phyloP scores from a whole-genome alignment of 306 rosid species.

The Castanea crenata region DNA sequence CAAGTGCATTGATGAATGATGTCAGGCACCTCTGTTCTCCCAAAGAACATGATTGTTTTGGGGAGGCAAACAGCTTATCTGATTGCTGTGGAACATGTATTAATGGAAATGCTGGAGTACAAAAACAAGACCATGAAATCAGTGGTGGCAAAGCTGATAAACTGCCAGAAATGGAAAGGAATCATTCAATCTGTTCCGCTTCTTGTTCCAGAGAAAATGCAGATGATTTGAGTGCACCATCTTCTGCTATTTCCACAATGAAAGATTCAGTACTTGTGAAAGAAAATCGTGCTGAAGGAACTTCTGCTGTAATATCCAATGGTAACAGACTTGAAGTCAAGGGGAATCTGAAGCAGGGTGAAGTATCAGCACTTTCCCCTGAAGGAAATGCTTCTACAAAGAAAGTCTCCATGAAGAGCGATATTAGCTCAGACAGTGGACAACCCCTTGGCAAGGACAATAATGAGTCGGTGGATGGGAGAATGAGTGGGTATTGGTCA shows the following conservation, averaged over 20 bases:
- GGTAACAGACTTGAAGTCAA: conserved; percentile 5
- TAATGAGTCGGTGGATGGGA: not conserved
- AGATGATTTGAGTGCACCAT: not conserved
- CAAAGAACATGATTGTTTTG: not conserved
- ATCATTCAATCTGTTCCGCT: conserved; percentile 4
- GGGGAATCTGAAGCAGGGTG: conserved; percentile 8
- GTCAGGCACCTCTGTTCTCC: conserved; percentile 13
- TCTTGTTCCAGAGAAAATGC: conserved; percentile 9
- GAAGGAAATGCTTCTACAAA: not conserved
- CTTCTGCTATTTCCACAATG: conserved; percentile 11
- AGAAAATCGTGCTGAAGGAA: conserved; percentile 2
- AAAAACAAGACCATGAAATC: not conserved
- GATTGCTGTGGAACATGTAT: not conserved
- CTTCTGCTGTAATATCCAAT: not conserved
- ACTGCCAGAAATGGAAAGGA: conserved; percentile 7
- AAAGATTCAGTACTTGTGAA: conserved; percentile 1
- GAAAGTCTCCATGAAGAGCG: conserved; percentile 10
- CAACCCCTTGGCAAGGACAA: conserved; percentile 18
- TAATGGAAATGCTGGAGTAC: conserved; percentile 12
- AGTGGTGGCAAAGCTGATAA: conserved; percentile 8
- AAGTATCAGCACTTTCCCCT: conserved; percentile 5
- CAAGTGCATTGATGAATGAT: conserved; percentile 5
- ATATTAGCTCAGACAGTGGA: conserved; percentile 13
- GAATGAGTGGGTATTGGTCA: not conserved
- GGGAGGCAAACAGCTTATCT: conserved; percentile 5